phyloP scores from a whole-genome alignment of 345 rosid species.

The Linum trigynum region DNA sequence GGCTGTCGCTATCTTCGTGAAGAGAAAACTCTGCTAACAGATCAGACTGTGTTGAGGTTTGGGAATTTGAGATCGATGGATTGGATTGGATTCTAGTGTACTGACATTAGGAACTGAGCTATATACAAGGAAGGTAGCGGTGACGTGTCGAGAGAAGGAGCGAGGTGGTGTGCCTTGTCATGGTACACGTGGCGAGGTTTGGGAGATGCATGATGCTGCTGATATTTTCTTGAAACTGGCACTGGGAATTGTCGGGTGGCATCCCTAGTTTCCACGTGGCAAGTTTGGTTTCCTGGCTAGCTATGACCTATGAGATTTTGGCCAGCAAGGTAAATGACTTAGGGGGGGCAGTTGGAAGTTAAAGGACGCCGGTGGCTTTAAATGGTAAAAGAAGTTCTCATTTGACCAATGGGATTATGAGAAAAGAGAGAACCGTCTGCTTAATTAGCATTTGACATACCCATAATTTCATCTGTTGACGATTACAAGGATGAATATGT shows the following conservation, averaged over 20 bases:
- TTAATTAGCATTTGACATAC: no score
- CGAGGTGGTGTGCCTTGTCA: neutral
- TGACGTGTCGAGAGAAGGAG: neutral
- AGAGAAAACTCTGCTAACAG: neutral
- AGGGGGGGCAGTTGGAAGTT: no score
- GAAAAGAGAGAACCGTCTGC: no score
- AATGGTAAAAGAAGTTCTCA: no score
- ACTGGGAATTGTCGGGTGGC: neutral
- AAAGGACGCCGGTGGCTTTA: no score
- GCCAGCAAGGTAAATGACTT: no score
- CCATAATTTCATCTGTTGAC: no score
- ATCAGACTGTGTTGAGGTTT: neutral
- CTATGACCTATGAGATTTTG: no score
- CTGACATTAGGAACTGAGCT: neutral
- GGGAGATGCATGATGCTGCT: neutral
- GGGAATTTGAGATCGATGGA: neutral
- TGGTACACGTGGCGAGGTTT: neutral
- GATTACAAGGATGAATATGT: no score
- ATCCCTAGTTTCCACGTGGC: neutral
- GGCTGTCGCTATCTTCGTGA: neutral
- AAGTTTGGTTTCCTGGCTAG: neutral
- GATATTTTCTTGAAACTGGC: neutral
- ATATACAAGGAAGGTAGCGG: neutral
- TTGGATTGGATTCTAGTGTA: neutral
- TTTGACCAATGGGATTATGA: no score